These are phyloP conservation scores for Claviceps humidiphila DNA, from an alignment of 2,329 filamentous ascomycete species.

Conservation along the genomic window DNA sequence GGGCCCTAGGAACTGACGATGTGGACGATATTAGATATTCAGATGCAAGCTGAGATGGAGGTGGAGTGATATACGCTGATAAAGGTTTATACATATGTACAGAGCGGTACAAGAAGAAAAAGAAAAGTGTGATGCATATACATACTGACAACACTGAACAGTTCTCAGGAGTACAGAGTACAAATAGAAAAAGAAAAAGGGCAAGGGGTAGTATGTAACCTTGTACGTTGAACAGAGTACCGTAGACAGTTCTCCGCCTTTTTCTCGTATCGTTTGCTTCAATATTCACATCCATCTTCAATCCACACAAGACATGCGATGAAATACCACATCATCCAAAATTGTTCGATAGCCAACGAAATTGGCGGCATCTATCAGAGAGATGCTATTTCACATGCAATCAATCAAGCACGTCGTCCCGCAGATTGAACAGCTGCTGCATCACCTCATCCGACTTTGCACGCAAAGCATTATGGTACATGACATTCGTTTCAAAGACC, in stretches of 20 bases:
- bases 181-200: too few species aligned
- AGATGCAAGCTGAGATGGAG: constrained; percentile 37
- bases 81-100: not conserved
- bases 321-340: too few species aligned
- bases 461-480: constrained; percentile 78
- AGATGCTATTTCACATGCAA: not conserved
- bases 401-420: constrained; percentile 53
- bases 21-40: constrained; percentile 23
- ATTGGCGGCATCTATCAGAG: not conserved
- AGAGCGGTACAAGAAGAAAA: not conserved
- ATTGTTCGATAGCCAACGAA: too few species aligned
- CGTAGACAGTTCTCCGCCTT: not conserved
- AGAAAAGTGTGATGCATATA: not conserved
- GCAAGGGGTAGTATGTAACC: too few species aligned
- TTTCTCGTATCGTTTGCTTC: not conserved
- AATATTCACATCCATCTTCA: not conserved
- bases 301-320: too few species aligned
- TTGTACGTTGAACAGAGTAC: too few species aligned
- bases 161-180: too few species aligned
- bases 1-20: not conserved
- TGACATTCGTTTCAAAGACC: constrained; percentile 70
- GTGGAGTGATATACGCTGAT: constrained; percentile 20
- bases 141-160: too few species aligned
- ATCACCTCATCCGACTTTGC: constrained; percentile 64
- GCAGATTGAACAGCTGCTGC: constrained; percentile 59